Percentiles rank a stretch among this genome's conserved stretches.
Evolutionary conservation across 2,329 filamentous ascomycete species (phyloP).

Genomic region (Paracorniculantispora psalliotae): DNA sequence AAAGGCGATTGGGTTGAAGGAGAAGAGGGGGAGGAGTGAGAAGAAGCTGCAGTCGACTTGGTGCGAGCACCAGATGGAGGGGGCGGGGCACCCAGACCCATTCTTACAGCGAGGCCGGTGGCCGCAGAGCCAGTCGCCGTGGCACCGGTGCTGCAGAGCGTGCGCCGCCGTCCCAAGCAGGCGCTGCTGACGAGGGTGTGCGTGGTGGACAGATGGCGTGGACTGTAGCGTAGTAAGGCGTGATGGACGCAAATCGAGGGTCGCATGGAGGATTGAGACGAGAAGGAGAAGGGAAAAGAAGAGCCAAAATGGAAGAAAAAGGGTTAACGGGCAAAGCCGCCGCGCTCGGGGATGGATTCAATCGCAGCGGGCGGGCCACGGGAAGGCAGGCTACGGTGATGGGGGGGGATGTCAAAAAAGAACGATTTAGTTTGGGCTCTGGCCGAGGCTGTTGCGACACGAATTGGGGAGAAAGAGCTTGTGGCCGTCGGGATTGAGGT

Average conservation of each 20-base stretch:
- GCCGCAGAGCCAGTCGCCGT: conserved; percentile 7
- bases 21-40: conserved; percentile 20
- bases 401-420: no score
- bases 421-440: no score
- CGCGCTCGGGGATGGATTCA: not conserved
- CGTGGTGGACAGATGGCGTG: conserved; percentile 3
- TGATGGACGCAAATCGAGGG: not conserved
- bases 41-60: conserved; percentile 19
- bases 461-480: no score
- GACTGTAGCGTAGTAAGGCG: not conserved
- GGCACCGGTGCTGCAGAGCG: not conserved
- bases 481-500: no score
- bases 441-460: no score
- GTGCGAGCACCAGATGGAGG: conserved; percentile 26
- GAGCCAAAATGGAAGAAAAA: not conserved
- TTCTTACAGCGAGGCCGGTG: conserved; percentile 12
- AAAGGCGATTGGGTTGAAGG: conserved; percentile 40
- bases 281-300: not conserved
- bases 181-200: not conserved
- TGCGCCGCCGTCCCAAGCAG: not conserved
- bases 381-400: no score
- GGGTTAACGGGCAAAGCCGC: not conserved
- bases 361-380: no score
- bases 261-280: not conserved
- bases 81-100: conserved; percentile 32